A percentile compares a stretch with the other conserved stretches of the same genome.
Evolutionary conservation across 2,329 filamentous ascomycete species (phyloP).

Genomic region (Sporothrix curviconia): DNA sequence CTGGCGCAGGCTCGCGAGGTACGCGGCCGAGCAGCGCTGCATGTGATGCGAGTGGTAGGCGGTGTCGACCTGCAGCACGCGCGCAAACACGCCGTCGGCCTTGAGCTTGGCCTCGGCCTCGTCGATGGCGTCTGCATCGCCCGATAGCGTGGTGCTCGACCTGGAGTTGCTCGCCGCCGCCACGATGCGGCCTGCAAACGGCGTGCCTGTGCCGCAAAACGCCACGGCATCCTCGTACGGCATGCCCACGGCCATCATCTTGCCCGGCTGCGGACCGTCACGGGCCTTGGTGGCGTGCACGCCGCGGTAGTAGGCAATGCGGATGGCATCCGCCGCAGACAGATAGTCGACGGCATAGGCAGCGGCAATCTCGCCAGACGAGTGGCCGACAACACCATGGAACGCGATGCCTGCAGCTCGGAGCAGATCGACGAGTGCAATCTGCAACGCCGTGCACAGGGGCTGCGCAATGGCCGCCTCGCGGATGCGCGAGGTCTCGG

Average conservation of each 20-base stretch:
- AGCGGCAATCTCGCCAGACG: conserved; percentile 39
- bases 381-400: conserved; percentile 33
- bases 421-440: conserved; percentile 33
- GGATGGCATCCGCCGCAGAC: conserved; percentile 31
- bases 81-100: conserved; percentile 26
- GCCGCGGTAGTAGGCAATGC: conserved; percentile 37
- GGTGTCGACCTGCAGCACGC: conserved; percentile 35
- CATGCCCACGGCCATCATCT: conserved; percentile 33
- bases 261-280: conserved; percentile 20
- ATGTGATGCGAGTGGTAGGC: conserved; percentile 48
- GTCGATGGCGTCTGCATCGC: conserved; percentile 27
- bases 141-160: conserved; percentile 31
- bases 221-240: conserved; percentile 23
- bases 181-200: conserved; percentile 24
- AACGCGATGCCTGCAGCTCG: conserved; percentile 24
- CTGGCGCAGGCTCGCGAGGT: conserved; percentile 26
- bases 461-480: conserved; percentile 41
- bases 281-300: conserved; percentile 24
- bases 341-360: conserved; percentile 36
- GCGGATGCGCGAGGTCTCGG: conserved; percentile 15
- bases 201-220: conserved; percentile 19
- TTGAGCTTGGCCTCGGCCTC: conserved; percentile 21
- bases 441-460: conserved; percentile 47
- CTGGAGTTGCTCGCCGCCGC: conserved; percentile 30
- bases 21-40: conserved; percentile 29